Base-by-base conservation (phyloP, 2,329 filamentous ascomycete species). In the Colletotrichum liaoningense region DNA sequence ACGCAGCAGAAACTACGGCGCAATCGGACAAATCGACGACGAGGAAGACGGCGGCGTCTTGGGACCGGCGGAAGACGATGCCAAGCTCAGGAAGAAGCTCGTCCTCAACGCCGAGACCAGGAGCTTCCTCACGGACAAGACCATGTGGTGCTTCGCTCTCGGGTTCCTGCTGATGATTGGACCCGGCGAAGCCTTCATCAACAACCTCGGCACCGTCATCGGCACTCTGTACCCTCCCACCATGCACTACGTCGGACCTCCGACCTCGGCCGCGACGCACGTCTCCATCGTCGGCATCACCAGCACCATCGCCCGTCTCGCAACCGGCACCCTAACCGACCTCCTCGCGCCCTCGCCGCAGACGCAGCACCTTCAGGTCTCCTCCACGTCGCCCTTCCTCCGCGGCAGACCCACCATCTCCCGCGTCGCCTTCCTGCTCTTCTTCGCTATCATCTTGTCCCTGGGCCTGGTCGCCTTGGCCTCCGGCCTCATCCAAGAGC, bases 171-270 rank as follows among this genome's bases (percentile, higher is more conserved):
- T 98, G 75, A 94, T 98, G 77, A 94, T 95, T 67, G 97, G 97
- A 0, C 96, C 97, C 0, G 96, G 95, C n/a, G 97, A 99, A 83
- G 94, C 96, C 12, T 99, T 98, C 81, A 95, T 98, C 84, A 99
- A 98, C 84, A 99, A 98, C 78, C 86, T 99, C 11, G 97, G 97
- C 46, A 98, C 95, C 28, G 93, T 99, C 74, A 95, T 98, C 77
- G 93, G 94, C 77, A 97, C 96, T 0, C 87, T 98, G 4, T 94
- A 94, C 57, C 89, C 89, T 16, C 91, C 90, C 22, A 81, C 84
- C 7, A 80, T 87, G 22, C 81, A 85, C 58, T 81, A 83, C 62
- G 77, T 80, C 4, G 80, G 84, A 66, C 74, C 79, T 77, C 81
- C 86, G 77, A 91, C 93, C 60, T 89, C 93, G 63, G 88, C 93